Conservation (phyloP, 2,329 filamentous ascomycete genomes). For the Cryphonectria nitschkei region DNA sequence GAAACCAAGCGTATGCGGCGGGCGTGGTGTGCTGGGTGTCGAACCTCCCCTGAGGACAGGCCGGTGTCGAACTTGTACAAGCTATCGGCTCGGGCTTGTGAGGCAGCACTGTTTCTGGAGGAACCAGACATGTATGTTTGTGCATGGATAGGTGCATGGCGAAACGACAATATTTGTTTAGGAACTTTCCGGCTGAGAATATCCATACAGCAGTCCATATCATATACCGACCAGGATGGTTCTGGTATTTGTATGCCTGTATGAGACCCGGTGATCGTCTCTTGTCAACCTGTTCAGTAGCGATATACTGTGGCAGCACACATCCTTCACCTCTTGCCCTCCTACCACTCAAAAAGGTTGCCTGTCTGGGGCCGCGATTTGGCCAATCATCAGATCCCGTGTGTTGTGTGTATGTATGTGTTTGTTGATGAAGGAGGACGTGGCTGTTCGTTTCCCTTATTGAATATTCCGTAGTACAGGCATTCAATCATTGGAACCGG, state of each 20-base stretch:
- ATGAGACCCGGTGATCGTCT: neutral
- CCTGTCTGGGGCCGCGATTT: no score
- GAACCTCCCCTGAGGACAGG: neutral
- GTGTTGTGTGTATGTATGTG: no score
- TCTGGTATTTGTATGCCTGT: neutral
- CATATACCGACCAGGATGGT: no score
- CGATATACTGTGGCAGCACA: no score
- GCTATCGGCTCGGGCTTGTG: neutral
- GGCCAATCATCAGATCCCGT: no score
- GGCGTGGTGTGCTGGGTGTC: neutral
- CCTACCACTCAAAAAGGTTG: no score
- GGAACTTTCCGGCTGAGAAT: neutral
- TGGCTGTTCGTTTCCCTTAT: no score
- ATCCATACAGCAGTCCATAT: neutral
- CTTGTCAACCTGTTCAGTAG: no score
- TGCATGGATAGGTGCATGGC: neutral
- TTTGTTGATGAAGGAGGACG: no score
- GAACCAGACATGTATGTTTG: neutral
- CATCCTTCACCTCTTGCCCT: no score
- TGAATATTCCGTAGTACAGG: no score
- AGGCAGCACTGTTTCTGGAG: neutral
- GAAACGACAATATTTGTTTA: neutral
- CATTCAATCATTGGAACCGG: no score
- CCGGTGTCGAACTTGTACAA: neutral
- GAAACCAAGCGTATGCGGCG: neutral